Evolutionary conservation across 768 basidiomycete species (phyloP).

Genomic region (Ramaria sp.): DNA sequence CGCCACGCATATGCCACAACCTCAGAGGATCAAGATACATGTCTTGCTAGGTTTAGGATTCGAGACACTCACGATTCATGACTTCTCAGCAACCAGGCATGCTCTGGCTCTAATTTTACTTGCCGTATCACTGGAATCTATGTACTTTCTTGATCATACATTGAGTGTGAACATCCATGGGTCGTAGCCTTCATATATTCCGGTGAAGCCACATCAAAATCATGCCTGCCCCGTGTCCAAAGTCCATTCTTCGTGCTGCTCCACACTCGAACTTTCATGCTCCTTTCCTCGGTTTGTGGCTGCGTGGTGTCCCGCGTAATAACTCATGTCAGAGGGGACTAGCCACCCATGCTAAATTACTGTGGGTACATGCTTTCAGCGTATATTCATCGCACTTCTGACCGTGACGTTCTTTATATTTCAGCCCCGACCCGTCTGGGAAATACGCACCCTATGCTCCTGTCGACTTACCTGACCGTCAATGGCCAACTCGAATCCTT

Average conservation of each 20-base stretch:
- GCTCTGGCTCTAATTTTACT: not conserved
- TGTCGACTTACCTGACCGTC: constrained; percentile 22
- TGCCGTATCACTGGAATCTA: not conserved
- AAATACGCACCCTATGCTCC: constrained; percentile 28
- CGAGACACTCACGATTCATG: not conserved
- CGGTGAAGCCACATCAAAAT: too few species aligned
- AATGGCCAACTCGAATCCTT: constrained; percentile 30
- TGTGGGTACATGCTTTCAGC: not conserved
- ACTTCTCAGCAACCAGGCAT: not conserved
- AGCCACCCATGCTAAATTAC: not conserved
- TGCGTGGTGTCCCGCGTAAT: not conserved
- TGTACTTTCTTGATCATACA: not conserved
- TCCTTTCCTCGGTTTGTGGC: not conserved
- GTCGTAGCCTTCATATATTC: too few species aligned
- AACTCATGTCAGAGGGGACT: not conserved
- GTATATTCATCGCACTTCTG: not conserved
- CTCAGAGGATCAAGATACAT: not conserved
- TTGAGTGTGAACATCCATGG: too few species aligned
- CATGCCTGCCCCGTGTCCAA: not conserved
- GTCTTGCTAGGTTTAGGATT: not conserved
- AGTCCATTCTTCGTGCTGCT: not conserved
- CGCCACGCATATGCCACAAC: not conserved
- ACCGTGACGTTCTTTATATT: not conserved
- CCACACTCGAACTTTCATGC: not conserved
- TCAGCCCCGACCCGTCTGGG: constrained; percentile 21